phyloP scores from a whole-genome alignment of 495 filamentous ascomycete species.

The Sordaria brevicollis region DNA sequence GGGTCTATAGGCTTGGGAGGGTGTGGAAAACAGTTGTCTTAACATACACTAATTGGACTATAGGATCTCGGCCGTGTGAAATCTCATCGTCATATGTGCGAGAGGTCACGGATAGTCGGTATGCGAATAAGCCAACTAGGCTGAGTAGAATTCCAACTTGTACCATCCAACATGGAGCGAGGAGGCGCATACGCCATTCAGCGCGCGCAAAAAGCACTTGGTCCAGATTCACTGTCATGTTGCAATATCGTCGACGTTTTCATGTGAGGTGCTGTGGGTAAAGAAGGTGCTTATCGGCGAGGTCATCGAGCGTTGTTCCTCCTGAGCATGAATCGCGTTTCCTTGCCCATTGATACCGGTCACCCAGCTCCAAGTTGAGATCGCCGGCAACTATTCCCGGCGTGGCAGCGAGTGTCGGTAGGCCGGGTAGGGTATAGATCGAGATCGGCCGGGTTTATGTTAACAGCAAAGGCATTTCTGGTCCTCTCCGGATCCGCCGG shows the following conservation, averaged over 20 bases:
- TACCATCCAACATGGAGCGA: constrained; percentile 30
- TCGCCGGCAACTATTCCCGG: not conserved
- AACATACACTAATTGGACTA: constrained; percentile 39
- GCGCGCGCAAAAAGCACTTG: constrained; percentile 33
- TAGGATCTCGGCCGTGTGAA: constrained; percentile 22
- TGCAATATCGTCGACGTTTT: not conserved
- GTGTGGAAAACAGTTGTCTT: not conserved
- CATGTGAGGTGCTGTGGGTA: not conserved
- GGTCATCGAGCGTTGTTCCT: not conserved
- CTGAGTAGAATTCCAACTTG: constrained; percentile 29
- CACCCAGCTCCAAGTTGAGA: not conserved
- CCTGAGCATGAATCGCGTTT: not conserved
- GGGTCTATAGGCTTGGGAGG: not conserved
- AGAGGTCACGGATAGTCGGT: constrained; percentile 33
- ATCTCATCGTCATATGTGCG: constrained; percentile 27
- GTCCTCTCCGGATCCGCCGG: not conserved
- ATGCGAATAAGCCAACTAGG: constrained; percentile 38
- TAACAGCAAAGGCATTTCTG: not conserved
- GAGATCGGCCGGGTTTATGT: not conserved
- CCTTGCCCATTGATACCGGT: not conserved
- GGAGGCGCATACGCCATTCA: constrained; percentile 28
- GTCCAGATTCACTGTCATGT: constrained; percentile 24
- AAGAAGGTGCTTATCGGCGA: not conserved
- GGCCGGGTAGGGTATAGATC: no score
- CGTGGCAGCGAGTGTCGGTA: not conserved